Base-by-base conservation (phyloP, 768 basidiomycete genomes). In the Leccinum olivaceopallidum region DNA sequence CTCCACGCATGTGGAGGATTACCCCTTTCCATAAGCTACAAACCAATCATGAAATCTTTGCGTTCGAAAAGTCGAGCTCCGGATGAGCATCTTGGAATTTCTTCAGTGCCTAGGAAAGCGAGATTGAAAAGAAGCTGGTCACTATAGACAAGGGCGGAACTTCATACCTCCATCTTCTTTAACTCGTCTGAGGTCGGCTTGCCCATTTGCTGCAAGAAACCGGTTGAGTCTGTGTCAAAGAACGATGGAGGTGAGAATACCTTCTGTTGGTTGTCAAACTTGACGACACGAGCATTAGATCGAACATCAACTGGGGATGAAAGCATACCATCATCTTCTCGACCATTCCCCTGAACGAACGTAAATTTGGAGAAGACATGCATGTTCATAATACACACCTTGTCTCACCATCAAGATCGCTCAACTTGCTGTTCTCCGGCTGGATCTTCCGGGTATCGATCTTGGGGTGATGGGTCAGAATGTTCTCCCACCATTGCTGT, bases 251-350 rank as follows among this genome's bases (percentile, higher is more conserved):
- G 14, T n/a, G 20, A 60, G 6, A n/a, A 39, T 68, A 79, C 78
- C 72, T 76, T 79, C 60, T 74, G 76, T 56, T 80, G 79, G 57
- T 78, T 79, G 62, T 78, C 77, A 53, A 80, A 81, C 78, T 80
- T 64, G 57, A 67, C 42, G n/a, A 55, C 47, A 51, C 34, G 22
- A 55, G 12, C 4, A 36, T 73, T 48, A 63, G 67, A 61, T 39
- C 39, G 47, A 22, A 37, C 9, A 51, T 22, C 44, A 53, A 26
- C 16, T 10, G 18, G 63, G 55, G 89, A 67, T 77, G 95, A 52
- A 10, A 65, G 57, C 89, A 67, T 77, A 96, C 96, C 96, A 99
- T 98, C 97, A 99, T 99, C 81, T 99, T 99, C 76, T 99, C 97
- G 4, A 99, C 97, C 92, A 99, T 91, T 2, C 92, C 94, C 65